Base-by-base conservation (phyloP, 1,139 yeast species). In the Pneumocystis murina region DNA sequence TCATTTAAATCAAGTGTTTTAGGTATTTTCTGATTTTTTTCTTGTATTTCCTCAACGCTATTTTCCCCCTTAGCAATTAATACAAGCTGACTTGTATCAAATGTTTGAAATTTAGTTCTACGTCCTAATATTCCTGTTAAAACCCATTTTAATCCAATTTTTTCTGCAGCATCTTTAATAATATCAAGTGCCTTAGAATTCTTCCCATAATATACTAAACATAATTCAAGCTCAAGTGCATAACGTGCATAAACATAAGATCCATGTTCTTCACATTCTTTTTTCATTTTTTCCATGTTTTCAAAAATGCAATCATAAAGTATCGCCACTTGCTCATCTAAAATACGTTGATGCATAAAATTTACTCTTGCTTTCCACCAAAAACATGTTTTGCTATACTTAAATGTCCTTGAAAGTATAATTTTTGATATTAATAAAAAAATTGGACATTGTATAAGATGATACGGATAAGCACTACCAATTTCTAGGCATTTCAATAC, bases 121-220 rank as follows among this genome's bases (percentile, higher is more conserved):
- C 85, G 87, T 5, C 96, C 97, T 69, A 84, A 83, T 62, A 92
- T 88, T 68, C 98, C 98, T 0, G 97, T 86, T 61, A 91, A 75
- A 0, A 85, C 80, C 67, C 86, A 80, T 59, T 80, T 76, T 61
- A 94, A 78, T 0, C 83, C 81, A 82, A 78, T 72, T 80, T 83
- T 71, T 82, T 91, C 55, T 82, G 80, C 68, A 77, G 84, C 68
- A 82, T 83, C 68, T 81, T 86, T 68, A 84, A 77, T 61, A 81
- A 83, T 69, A 76, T 78, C 73, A 84, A 82, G 64, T 1, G 77
- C 77, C 10, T 77, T 67, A 1, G 95, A 84, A 60, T 78, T 77
- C 72, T 92, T 97, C 65, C 86, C 74, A 69, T 81, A 82, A 70
- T 76, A 87, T 1, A 70, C 64, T 33, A 67, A 66, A 40, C 67